Evolutionary conservation across 2,329 filamentous ascomycete genomes (phyloP).

Genomic region (Penicillium decumbens): DNA sequence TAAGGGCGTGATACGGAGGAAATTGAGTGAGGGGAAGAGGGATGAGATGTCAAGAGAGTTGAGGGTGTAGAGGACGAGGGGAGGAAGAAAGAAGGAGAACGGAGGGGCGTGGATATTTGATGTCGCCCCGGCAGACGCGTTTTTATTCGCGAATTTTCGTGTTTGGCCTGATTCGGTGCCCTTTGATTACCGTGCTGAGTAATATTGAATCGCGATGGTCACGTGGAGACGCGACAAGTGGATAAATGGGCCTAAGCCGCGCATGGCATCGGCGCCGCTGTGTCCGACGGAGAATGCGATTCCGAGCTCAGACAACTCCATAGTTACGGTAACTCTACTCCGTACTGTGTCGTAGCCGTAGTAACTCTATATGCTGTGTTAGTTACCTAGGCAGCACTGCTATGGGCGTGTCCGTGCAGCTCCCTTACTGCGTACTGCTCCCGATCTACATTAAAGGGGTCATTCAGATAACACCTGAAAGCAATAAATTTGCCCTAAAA

Average conservation of each 20-base stretch:
- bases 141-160: slow-evolving; percentile 34
- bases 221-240: slow-evolving; percentile 19
- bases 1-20: slow-evolving; percentile 14
- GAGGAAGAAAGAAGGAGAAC: slow-evolving; percentile 6
- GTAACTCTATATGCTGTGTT: not conserved
- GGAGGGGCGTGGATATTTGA: slow-evolving; percentile 32
- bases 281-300: slow-evolving; percentile 11
- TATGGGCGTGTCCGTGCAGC: not conserved
- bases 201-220: slow-evolving; percentile 18
- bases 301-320: slow-evolving; percentile 19
- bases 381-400: not conserved
- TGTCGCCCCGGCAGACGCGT: slow-evolving; percentile 32
- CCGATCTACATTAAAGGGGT: not conserved
- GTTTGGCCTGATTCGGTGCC: slow-evolving; percentile 29
- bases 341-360: not conserved
- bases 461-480: slow-evolving; percentile 2
- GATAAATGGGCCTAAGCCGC: not conserved
- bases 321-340: not conserved
- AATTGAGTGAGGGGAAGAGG: slow-evolving; percentile 15
- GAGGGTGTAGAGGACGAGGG: slow-evolving; percentile 6
- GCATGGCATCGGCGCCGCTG: slow-evolving; percentile 6
- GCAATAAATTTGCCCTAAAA: slow-evolving; percentile 11
- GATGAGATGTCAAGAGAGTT: slow-evolving; percentile 20
- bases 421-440: slow-evolving; percentile 10
- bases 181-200: slow-evolving; percentile 16